Percentiles rank a stretch among this genome's conserved stretches.
Conservation (phyloP, 2,329 filamentous ascomycete species). For the Orbilia quercus region DNA sequence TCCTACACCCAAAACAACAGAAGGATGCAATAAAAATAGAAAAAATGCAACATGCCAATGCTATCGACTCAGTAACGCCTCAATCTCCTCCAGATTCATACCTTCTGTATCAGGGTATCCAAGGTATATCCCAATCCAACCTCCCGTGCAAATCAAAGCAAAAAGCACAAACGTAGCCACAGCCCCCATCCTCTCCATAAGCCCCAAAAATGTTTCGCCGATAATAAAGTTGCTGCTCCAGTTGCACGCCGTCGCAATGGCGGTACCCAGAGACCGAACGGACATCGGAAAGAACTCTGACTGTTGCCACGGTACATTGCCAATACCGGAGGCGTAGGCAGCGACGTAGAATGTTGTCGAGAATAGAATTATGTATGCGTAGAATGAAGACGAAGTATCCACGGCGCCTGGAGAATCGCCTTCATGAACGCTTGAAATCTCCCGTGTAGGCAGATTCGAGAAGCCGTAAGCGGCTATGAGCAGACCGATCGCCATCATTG, state of each 20-base stretch:
- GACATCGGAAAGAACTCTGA: conserved; percentile 86
- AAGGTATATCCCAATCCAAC: conserved; percentile 66
- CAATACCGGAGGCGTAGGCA: conserved; percentile 85
- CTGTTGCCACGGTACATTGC: conserved; percentile 89
- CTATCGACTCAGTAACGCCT: conserved; percentile 45
- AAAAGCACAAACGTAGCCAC: conserved; percentile 54
- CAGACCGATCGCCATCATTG: conserved; percentile 82
- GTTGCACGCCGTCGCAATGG: conserved; percentile 81
- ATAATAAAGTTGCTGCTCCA: conserved; percentile 90
- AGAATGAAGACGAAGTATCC: conserved; percentile 58
- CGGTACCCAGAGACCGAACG: conserved; percentile 78
- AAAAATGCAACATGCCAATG: background rate
- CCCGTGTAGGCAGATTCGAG: conserved; percentile 64
- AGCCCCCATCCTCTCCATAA: conserved; percentile 76
- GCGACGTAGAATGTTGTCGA: conserved; percentile 87
- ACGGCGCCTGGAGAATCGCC: background rate
- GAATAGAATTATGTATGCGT: conserved; percentile 71
- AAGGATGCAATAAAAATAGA: conserved; percentile 1
- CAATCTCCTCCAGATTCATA: conserved; percentile 69
- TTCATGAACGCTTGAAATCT: conserved; percentile 1
- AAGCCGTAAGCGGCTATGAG: conserved; percentile 79
- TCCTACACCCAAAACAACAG: no score
- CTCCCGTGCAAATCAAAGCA: conserved; percentile 63
- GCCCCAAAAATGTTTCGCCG: conserved; percentile 84
- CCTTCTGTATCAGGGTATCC: conserved; percentile 70